These are phyloP conservation scores for Macrophomina pseudophaseolina DNA, from an alignment of 2,329 filamentous ascomycete genomes.

Conservation along the genomic window DNA sequence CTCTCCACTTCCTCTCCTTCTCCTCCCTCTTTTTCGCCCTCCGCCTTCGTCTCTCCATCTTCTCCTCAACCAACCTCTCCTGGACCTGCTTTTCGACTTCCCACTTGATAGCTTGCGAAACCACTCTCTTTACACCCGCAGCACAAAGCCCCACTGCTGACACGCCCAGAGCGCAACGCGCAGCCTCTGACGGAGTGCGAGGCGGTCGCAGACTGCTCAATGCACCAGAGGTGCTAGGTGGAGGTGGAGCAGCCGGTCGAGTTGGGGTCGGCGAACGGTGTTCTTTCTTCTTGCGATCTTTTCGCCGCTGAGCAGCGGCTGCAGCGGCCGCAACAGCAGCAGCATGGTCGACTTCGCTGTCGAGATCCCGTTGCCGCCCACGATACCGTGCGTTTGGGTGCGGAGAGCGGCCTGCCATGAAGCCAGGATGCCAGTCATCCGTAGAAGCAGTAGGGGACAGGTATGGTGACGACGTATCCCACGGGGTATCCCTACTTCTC, in stretches of 20 bases:
- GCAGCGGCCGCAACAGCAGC: not conserved
- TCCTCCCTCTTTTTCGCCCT: conserved; percentile 10
- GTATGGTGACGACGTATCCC: not conserved
- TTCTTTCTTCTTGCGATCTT: not conserved
- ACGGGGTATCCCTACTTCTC: not conserved
- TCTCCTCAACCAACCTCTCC: conserved; percentile 7
- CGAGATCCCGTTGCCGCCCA: not conserved
- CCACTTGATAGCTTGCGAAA: not conserved
- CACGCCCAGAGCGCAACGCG: conserved; percentile 3
- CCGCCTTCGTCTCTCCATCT: not conserved
- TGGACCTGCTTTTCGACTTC: conserved; percentile 13
- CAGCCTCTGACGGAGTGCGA: conserved; percentile 1
- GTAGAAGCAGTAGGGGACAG: not conserved
- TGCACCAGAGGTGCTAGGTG: not conserved
- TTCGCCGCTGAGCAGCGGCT: not conserved
- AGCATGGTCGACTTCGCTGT: not conserved
- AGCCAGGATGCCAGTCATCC: not conserved
- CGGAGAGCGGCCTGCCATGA: not conserved
- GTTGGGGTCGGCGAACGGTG: not conserved
- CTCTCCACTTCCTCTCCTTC: conserved; percentile 3
- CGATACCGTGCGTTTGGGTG: not conserved
- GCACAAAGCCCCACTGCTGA: not conserved
- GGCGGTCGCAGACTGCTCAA: not conserved
- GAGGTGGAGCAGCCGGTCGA: not conserved
- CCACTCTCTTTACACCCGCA: conserved; percentile 7